Evolutionary conservation across 768 basidiomycete genomes (phyloP).

Genomic region (Boletales sp.): DNA sequence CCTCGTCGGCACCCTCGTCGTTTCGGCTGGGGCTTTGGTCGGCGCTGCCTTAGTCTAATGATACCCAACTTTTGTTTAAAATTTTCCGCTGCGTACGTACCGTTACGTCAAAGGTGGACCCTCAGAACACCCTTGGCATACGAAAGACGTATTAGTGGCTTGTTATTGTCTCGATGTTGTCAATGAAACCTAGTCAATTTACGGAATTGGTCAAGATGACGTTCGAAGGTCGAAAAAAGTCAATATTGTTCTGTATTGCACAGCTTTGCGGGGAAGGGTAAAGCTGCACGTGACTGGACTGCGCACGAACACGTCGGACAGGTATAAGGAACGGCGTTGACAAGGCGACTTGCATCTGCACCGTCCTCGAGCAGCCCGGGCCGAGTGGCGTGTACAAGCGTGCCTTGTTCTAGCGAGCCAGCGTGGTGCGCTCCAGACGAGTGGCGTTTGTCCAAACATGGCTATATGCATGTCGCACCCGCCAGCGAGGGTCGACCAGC

Average conservation of each 20-base stretch:
- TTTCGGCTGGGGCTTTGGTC: conserved; percentile 23
- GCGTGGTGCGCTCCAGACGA: neutral
- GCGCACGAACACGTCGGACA: neutral
- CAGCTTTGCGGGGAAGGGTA: conserved; percentile 6
- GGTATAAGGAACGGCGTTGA: neutral
- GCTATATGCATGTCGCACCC: conserved; percentile 9
- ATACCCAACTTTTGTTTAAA: neutral
- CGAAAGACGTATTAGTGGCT: no score
- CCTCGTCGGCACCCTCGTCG: conserved; percentile 20
- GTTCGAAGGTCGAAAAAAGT: neutral
- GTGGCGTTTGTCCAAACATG: conserved; percentile 13
- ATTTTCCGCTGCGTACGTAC: neutral
- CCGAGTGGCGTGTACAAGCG: no score
- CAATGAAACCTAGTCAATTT: no score
- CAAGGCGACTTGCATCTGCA: neutral
- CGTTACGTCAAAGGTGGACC: neutral
- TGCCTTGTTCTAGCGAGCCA: no score
- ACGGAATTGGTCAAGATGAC: neutral
- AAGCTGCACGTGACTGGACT: neutral
- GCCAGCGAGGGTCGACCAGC: neutral
- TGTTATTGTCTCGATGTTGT: no score
- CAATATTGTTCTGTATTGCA: neutral
- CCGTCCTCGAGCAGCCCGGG: no score
- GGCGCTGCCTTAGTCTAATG: conserved; percentile 26
- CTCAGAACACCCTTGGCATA: no score